Evolutionary conservation across 139 green algal genomes (phyloP).

Genomic region (Picochlorum costavermella): DNA sequence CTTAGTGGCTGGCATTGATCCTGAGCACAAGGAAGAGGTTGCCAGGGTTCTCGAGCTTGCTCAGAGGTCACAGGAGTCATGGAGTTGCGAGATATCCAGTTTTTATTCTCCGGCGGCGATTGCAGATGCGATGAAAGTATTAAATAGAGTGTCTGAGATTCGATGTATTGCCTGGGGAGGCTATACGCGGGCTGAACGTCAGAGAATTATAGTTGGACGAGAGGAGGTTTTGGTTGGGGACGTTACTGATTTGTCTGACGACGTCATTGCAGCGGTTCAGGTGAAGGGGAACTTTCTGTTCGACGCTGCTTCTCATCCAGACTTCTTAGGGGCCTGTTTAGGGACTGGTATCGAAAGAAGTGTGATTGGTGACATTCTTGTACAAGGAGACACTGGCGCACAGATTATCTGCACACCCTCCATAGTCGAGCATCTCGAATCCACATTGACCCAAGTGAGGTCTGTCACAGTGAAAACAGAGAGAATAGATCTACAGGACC

Average conservation of each 20-base stretch:
- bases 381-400: conserved; percentile 63
- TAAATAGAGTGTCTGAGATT: conserved; percentile 37
- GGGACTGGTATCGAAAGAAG: conserved; percentile 53
- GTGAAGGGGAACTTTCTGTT: conserved; percentile 65
- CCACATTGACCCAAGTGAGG: conserved; percentile 50
- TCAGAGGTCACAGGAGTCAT: conserved; percentile 24
- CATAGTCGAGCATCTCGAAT: conserved; percentile 61
- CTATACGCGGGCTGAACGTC: conserved; percentile 54
- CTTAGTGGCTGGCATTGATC: not conserved
- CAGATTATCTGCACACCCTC: conserved; percentile 60
- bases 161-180: conserved; percentile 50
- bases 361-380: conserved; percentile 61
- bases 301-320: conserved; percentile 61
- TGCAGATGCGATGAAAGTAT: conserved; percentile 30
- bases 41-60: conserved; percentile 50
- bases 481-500: conserved; percentile 9
- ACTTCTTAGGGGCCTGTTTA: conserved; percentile 70
- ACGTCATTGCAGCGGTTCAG: conserved; percentile 48
- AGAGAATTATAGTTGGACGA: conserved; percentile 37
- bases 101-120: conserved; percentile 53
- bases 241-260: not conserved
- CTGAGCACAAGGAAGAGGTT: not conserved
- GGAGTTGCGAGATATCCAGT: conserved; percentile 17
- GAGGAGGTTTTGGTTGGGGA: conserved; percentile 39
- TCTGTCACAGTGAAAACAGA: conserved; percentile 44